A percentile compares a stretch with the other conserved stretches of the same genome.
These are phyloP conservation scores for Erysimum cheiranthoides DNA, from an alignment of 345 rosid species.

Conservation along the genomic window DNA sequence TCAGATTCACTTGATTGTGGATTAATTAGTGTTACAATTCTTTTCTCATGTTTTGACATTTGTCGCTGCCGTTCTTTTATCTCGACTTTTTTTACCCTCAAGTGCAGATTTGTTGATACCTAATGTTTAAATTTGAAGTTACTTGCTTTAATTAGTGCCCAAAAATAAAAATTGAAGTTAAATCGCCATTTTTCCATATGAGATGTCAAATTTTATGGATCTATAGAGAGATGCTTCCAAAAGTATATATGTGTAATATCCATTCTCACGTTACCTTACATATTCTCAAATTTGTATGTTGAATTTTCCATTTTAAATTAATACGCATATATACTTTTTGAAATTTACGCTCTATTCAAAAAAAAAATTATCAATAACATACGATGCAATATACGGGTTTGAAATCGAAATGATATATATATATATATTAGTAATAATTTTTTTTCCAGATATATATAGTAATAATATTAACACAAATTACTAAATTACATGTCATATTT, in stretches of 20 bases:
- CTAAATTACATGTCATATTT: background rate
- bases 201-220: constrained; percentile 3
- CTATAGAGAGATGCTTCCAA: background rate
- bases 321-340: too few species aligned
- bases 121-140: constrained; percentile 27
- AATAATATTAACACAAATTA: background rate
- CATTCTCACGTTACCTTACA: background rate
- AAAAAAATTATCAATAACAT: too few species aligned
- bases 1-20: constrained; percentile 40
- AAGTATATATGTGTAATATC: background rate
- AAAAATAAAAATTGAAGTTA: background rate
- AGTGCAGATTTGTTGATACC: constrained; percentile 6
- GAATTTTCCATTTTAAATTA: background rate
- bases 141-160: constrained; percentile 2
- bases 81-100: background rate
- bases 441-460: too few species aligned
- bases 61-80: constrained; percentile 11
- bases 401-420: too few species aligned
- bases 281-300: background rate
- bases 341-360: background rate
- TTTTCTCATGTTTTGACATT: constrained; percentile 35
- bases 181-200: background rate
- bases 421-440: too few species aligned
- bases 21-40: constrained; percentile 37
- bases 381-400: background rate